phyloP scores from a whole-genome alignment of 169 alveolate genomes.

The Toxoplasma gondii region DNA sequence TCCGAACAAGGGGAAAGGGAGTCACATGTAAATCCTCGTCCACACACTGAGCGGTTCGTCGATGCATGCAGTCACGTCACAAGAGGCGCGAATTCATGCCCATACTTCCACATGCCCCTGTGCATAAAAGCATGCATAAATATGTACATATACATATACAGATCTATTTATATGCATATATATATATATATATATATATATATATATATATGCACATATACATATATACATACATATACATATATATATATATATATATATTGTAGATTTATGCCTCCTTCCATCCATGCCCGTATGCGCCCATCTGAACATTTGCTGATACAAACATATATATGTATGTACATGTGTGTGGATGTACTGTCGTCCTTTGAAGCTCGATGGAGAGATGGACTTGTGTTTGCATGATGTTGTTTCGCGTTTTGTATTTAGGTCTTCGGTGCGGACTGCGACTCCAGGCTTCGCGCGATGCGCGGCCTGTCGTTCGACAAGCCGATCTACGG shows the following conservation, averaged over 20 bases:
- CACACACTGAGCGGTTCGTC: too few relatives aligned
- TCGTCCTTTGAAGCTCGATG: background rate
- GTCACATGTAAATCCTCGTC: too few relatives aligned
- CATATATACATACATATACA: background rate
- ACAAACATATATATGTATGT: background rate
- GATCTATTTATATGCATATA: too few relatives aligned
- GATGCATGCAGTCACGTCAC: too few relatives aligned
- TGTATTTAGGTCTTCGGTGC: constrained; percentile 6
- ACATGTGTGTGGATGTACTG: background rate
- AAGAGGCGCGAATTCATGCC: too few relatives aligned
- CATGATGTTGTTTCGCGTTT: background rate
- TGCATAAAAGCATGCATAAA: too few relatives aligned
- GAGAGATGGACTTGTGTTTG: background rate
- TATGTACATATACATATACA: too few relatives aligned
- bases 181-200: too few relatives aligned
- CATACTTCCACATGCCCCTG: too few relatives aligned
- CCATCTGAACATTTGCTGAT: background rate
- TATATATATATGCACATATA: background rate
- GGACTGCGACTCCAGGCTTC: background rate
- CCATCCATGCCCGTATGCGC: background rate
- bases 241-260: background rate
- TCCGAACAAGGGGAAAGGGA: too few relatives aligned
- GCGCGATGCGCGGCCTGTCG: constrained; percentile 15
- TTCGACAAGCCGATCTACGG: constrained; percentile 32
- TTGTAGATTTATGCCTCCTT: too few relatives aligned